Evolutionary conservation across 2,329 filamentous ascomycete genomes (phyloP), one percentile per base, ranked within the genome.

Genomic region (Fusarium sp.): DNA sequence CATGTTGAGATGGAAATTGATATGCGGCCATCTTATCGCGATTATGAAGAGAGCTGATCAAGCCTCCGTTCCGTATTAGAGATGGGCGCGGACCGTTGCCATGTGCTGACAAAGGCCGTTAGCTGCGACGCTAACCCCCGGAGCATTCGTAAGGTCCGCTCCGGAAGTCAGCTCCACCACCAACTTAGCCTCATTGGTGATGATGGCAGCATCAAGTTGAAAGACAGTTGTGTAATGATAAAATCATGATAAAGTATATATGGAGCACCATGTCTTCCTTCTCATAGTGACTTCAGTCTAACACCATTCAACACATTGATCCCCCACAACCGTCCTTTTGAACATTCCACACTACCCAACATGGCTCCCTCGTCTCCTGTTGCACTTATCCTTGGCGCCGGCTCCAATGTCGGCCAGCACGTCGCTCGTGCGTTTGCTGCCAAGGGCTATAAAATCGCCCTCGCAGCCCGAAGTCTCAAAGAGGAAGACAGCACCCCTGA

Each of bases 331-430:
- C 23, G 23, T 15, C 4, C 16, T 13, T n/a, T 27, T 8, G 31
- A 23, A n/a, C 28, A 15, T 34, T 16, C n/a, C 9, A 30, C 47
- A 7, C 30, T 4, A 13, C 8, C 13, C 48, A 51, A 37, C 9
- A 56, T 56, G 53, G 15, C 53, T 30, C 46, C 54, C 10, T 31
- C 18, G 3, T 47, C 65, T 4, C 65, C 65, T 28, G 54, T 75
- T 28, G 66, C 62, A 16, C 73, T 75, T 31, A 74, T 75, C 11
- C 71, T 75, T 31, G 73, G 73, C 15, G 73, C 73, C 1, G 73
- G 73, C 16, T 48, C 71, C 16, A 75, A 67, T 12, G 54, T 73
- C 6, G 73, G 73, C 31, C 60, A 69, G 12, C 34, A 52, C 50
- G 73, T 71, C 7, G 63, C 63, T 3, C 60, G 57, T 7, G 68